Base-by-base conservation (phyloP, 345 rosid genomes). In the Stellera chamaejasme region DNA sequence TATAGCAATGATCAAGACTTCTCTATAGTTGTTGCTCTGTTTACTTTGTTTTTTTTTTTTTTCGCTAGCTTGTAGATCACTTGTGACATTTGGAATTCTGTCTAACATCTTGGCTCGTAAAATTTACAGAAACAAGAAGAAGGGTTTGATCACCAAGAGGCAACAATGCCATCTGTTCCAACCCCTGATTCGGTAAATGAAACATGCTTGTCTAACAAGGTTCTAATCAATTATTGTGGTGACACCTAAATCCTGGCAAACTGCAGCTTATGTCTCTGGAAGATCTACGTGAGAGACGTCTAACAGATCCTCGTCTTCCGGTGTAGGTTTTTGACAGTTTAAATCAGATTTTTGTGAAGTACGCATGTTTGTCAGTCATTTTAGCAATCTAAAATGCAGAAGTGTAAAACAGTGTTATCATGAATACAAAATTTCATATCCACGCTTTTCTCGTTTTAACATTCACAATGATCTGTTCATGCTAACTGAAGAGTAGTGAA, bases 221-320 rank as follows among this genome's bases (percentile, higher is more conserved):
- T 39, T 65, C 54, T 48, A 55, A 55, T 63, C 23, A 47, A 47
- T 56, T 59, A 61, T 67, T 51, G 48, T 11, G 43, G 14, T 43
- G 50, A 56, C 13, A 52, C 10, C 59, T 69, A 48, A 62, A 52
- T 54, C 50, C 53, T 66, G 32, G 47, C 66, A 57, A 60, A 15
- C 71, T 77, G 74, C 86, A 93, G 99, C 97, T 93, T 72, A 70
- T 79, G 47, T 76, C 96, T 43, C 46, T 89, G 75, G 99, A 89
- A 71, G 88, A 87, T 68, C 63, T 84, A 58, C 91, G 86, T 4
- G 91, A 87, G 48, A 81, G 70, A 61, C 96, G 90, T 61, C 76
- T 84, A 55, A 84, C 80, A 64, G 97, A 93, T 72, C 97, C 96
- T 65, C 76, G 71, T 49, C 79, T 93, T 59, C 96, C 97, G 50